Conservation (phyloP, 176 grass and related monocot species). For the Neostapfia colusana region DNA sequence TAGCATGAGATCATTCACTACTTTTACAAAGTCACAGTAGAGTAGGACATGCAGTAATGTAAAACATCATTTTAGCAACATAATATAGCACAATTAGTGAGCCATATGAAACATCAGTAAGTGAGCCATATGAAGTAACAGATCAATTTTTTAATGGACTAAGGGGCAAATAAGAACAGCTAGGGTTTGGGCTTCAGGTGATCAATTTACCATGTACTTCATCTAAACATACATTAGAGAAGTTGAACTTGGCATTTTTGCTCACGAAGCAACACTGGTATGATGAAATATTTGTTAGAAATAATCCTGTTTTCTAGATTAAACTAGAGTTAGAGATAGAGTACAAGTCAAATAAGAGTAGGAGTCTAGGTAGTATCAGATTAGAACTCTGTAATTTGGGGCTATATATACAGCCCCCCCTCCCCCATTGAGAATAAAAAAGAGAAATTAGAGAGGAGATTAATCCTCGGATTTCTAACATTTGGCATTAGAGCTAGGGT, state of each 20-base stretch:
- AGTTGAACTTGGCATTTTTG: conserved; percentile 8
- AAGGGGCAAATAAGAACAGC: conserved; percentile 7
- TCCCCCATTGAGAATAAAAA: too few relatives aligned
- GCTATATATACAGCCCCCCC: too few relatives aligned
- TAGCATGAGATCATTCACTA: not conserved
- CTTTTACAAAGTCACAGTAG: conserved; percentile 8
- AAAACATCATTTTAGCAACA: conserved; percentile 13
- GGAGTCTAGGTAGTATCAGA: too few relatives aligned
- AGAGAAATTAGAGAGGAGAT: too few relatives aligned
- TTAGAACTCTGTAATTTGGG: too few relatives aligned
- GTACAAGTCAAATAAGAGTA: too few relatives aligned
- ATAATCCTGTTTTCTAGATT: too few relatives aligned
- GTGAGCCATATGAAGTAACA: not conserved
- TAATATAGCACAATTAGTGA: not conserved
- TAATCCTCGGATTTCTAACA: too few relatives aligned
- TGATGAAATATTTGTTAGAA: too few relatives aligned
- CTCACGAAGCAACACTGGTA: not conserved
- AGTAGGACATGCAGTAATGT: not conserved
- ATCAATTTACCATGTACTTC: not conserved
- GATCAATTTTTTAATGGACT: not conserved
- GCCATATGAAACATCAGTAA: not conserved
- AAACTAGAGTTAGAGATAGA: too few relatives aligned
- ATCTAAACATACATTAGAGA: not conserved
- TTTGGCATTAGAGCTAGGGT: too few relatives aligned
- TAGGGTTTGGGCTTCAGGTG: not conserved